Conservation (phyloP, 2,329 filamentous ascomycete genomes). For the Calonectria crousiana region DNA sequence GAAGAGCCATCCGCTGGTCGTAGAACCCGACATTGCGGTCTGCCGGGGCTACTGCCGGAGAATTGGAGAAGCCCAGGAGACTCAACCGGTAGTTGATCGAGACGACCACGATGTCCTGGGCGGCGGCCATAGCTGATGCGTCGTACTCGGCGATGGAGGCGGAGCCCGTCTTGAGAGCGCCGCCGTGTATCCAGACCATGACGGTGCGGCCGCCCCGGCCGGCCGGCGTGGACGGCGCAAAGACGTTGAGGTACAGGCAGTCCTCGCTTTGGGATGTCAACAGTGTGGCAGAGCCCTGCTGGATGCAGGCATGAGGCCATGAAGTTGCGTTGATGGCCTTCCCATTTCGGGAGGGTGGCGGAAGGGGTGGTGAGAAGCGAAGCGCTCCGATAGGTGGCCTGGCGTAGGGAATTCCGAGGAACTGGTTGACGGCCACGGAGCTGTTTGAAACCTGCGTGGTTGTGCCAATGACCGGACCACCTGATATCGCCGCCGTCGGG, state of each 20-base stretch:
- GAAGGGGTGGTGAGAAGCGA: neutral
- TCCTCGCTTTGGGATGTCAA: neutral
- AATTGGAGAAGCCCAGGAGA: neutral
- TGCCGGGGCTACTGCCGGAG: neutral
- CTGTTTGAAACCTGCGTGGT: neutral
- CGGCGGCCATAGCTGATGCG: neutral
- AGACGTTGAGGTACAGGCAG: neutral
- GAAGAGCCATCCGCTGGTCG: neutral
- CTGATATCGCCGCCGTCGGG: neutral
- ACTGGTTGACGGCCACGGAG: neutral
- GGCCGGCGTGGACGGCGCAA: neutral
- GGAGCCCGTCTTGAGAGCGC: slow-evolving; percentile 2
- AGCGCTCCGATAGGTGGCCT: neutral
- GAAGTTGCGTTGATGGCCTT: slow-evolving; percentile 1
- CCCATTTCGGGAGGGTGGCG: neutral
- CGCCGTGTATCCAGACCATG: slow-evolving; percentile 1
- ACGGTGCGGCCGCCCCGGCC: neutral
- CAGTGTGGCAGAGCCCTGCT: neutral
- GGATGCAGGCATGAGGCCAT: slow-evolving; percentile 3
- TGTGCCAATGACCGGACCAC: neutral
- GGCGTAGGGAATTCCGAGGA: neutral
- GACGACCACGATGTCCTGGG: neutral
- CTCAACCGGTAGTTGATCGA: neutral
- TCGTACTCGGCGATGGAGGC: neutral
- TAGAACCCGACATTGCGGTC: neutral